A percentile compares a stretch with the other conserved stretches of the same genome.
phyloP scores from a whole-genome alignment of 176 grass and related monocot species.

The Coix lacrymajobi region DNA sequence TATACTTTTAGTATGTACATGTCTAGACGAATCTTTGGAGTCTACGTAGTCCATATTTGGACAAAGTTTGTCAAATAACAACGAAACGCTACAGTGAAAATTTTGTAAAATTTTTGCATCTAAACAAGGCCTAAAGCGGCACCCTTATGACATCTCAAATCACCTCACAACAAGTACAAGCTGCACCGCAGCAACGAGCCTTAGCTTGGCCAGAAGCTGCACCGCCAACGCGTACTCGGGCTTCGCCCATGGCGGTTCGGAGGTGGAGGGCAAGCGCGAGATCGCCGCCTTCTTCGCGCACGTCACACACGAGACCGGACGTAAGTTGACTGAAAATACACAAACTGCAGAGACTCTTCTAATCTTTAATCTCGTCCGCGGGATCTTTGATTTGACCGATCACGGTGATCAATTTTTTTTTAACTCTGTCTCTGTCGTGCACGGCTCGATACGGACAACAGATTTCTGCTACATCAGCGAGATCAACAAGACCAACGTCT shows the following conservation, averaged over 20 bases:
- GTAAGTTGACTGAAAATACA: not conserved
- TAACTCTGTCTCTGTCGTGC: not conserved
- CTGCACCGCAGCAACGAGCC: not conserved
- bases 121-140: not conserved
- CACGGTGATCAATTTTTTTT: not conserved
- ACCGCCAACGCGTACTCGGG: not conserved
- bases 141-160: not conserved
- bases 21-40: no score
- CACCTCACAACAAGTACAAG: not conserved
- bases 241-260: slow-evolving; percentile 7
- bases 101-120: no score
- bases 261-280: slow-evolving; percentile 56
- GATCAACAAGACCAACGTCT: slow-evolving; percentile 40
- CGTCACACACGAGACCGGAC: slow-evolving; percentile 31
- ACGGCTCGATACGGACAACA: not conserved
- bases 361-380: not conserved
- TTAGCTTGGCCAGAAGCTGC: not conserved
- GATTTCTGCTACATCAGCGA: slow-evolving; percentile 88
- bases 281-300: slow-evolving; percentile 81
- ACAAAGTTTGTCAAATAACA: no score
- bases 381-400: not conserved
- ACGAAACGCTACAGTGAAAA: no score
- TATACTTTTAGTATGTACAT: no score
- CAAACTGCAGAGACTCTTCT: not conserved
- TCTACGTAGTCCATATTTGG: no score